These are phyloP conservation scores for Alternaria gansuensis DNA, from an alignment of 2,329 filamentous ascomycete genomes.

Conservation along the genomic window DNA sequence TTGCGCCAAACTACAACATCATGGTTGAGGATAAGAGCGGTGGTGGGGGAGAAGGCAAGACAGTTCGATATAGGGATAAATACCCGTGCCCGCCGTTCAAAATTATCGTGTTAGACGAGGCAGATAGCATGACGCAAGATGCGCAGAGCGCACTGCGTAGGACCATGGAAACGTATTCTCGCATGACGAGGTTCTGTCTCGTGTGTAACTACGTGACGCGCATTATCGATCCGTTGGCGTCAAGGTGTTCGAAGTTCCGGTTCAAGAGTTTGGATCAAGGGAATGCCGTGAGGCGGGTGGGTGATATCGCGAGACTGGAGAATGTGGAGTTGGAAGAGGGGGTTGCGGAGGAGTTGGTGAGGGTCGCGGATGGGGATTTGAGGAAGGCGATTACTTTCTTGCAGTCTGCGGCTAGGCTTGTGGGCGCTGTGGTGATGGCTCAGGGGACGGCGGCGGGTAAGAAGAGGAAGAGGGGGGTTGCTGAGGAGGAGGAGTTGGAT, in stretches of 20 bases:
- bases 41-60: conserved; percentile 33
- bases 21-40: conserved; percentile 57
- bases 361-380: conserved; percentile 91
- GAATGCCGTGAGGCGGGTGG: conserved; percentile 80
- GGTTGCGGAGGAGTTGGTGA: conserved; percentile 82
- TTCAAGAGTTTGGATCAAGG: conserved; percentile 95
- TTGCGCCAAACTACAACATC: conserved; percentile 73
- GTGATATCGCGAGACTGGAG: conserved; percentile 83
- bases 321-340: conserved; percentile 78
- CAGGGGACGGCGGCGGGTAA: conserved; percentile 31
- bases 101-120: conserved; percentile 97
- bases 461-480: conserved; percentile 57
- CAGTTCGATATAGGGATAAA: conserved; percentile 63
- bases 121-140: conserved; percentile 98
- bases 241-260: conserved; percentile 92
- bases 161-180: conserved; percentile 98
- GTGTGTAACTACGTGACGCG: conserved; percentile 99
- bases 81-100: conserved; percentile 98
- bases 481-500: conserved; percentile 64
- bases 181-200: conserved; percentile 95
- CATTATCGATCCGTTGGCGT: conserved; percentile 95
- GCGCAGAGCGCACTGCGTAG: conserved; percentile 90
- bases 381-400: conserved; percentile 95
- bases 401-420: conserved; percentile 90
- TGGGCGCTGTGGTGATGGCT: conserved; percentile 66